Conservation (phyloP, 768 basidiomycete species). For the Tephrocybe rancida region DNA sequence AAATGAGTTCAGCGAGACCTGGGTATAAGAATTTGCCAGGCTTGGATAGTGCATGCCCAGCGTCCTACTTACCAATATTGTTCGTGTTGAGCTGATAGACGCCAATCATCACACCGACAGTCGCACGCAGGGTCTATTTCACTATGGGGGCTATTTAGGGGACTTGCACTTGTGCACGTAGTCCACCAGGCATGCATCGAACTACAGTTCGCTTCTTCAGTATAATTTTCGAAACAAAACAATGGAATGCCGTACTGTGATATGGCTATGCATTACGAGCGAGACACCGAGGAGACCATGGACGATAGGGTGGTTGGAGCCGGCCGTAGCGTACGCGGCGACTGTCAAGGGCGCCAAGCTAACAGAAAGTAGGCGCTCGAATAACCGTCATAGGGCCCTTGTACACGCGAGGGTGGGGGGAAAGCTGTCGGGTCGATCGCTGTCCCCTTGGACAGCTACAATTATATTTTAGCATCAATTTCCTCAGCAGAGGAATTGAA, state of each 20-base stretch:
- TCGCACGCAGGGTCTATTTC: conserved; percentile 82
- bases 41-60: too few species aligned
- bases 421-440: conserved; percentile 95
- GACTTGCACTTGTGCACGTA: conserved; percentile 95
- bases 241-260: conserved; percentile 68
- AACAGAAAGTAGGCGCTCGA: conserved; percentile 91
- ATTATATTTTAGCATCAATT: not conserved
- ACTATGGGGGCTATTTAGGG: conserved; percentile 68
- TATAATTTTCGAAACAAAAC: not conserved
- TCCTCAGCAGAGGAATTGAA: not conserved
- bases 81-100: conserved; percentile 99
- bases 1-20: conserved; percentile 88
- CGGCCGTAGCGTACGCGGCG: conserved; percentile 81
- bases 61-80: conserved; percentile 78
- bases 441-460: conserved; percentile 82
- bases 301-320: conserved; percentile 77
- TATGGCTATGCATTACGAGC: conserved; percentile 93
- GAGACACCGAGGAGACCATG: conserved; percentile 89
- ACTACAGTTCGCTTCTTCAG: conserved; percentile 56
- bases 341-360: conserved; percentile 86
- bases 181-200: conserved; percentile 78
- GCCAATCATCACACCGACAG: conserved; percentile 83
- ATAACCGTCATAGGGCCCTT: conserved; percentile 93
- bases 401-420: conserved; percentile 75
- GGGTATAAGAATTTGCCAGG: not conserved